Conservation (phyloP, 2,329 filamentous ascomycete species). For the Amauroascus niger region DNA sequence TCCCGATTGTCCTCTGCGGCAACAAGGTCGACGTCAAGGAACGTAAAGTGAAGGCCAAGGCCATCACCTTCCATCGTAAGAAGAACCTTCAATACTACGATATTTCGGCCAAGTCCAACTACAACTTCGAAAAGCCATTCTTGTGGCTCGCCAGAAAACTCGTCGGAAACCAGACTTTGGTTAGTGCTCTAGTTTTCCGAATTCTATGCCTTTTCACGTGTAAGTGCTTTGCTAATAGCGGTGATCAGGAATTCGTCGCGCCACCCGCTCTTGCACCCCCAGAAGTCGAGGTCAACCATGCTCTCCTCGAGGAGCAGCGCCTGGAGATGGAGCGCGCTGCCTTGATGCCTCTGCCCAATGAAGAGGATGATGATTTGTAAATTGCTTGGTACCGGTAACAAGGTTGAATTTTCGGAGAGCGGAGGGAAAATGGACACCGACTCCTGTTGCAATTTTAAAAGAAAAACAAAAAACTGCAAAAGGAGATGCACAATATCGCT, state of each 20-base stretch:
- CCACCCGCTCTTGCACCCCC: slow-evolving; percentile 89
- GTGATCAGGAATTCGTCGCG: slow-evolving; percentile 82
- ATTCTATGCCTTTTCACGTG: background rate
- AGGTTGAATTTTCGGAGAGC: background rate
- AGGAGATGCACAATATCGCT: background rate
- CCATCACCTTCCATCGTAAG: slow-evolving; percentile 99
- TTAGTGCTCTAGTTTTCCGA: slow-evolving; percentile 40
- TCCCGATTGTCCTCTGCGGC: slow-evolving; percentile 93
- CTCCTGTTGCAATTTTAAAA: background rate
- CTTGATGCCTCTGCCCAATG: slow-evolving; percentile 78
- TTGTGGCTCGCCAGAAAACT: slow-evolving; percentile 99
- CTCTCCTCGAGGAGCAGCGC: slow-evolving; percentile 69
- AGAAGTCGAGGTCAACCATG: slow-evolving; percentile 79
- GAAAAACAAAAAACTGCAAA: slow-evolving; percentile 1
- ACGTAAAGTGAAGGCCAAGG: slow-evolving; percentile 99
- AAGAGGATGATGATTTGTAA: slow-evolving; percentile 65
- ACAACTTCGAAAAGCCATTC: slow-evolving; percentile 93
- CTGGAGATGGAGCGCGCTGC: slow-evolving; percentile 80
- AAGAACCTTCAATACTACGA: slow-evolving; percentile 99
- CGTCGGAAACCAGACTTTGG: slow-evolving; percentile 79
- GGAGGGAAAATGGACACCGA: background rate
- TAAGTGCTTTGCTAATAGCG: slow-evolving; percentile 21
- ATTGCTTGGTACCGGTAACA: slow-evolving; percentile 10
- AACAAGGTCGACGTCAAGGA: slow-evolving; percentile 99
- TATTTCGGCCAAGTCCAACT: slow-evolving; percentile 93